Evolutionary conservation across 2,329 filamentous ascomycete species (phyloP).

Genomic region (Fusarium denticulatum): DNA sequence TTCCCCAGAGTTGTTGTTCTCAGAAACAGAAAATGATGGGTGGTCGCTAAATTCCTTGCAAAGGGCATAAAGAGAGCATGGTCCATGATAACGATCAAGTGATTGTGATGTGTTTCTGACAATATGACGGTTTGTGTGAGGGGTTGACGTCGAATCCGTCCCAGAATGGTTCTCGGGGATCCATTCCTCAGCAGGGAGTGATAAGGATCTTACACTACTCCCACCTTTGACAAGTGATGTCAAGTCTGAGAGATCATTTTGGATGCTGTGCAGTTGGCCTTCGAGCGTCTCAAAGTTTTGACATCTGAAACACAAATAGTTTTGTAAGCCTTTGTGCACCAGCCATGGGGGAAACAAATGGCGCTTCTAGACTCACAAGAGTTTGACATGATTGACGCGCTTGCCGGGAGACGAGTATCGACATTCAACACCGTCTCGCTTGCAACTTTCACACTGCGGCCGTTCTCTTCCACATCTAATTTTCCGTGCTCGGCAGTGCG

Average conservation of each 20-base stretch:
- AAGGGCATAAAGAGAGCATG: conserved; percentile 39
- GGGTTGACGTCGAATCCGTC: neutral
- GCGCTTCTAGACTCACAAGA: conserved; percentile 37
- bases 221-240: conserved; percentile 40
- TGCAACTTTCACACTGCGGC: conserved; percentile 44
- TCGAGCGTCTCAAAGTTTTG: conserved; percentile 44
- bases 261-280: conserved; percentile 41
- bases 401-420: conserved; percentile 44
- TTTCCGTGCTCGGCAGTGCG: conserved; percentile 42
- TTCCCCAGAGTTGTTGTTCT: neutral
- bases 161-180: neutral
- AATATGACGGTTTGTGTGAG: conserved; percentile 32
- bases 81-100: conserved; percentile 40
- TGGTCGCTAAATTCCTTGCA: conserved; percentile 41
- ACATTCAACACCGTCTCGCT: conserved; percentile 44
- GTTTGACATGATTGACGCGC: conserved; percentile 44
- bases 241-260: conserved; percentile 41
- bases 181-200: conserved; percentile 16
- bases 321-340: conserved; percentile 32
- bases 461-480: conserved; percentile 43
- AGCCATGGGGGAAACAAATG: neutral
- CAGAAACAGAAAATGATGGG: conserved; percentile 16
- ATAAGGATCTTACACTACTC: conserved; percentile 14
- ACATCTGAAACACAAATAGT: conserved; percentile 33
- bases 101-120: conserved; percentile 31